Base-by-base conservation (phyloP, 116 monocot species). In the Thalassia testudinum region DNA sequence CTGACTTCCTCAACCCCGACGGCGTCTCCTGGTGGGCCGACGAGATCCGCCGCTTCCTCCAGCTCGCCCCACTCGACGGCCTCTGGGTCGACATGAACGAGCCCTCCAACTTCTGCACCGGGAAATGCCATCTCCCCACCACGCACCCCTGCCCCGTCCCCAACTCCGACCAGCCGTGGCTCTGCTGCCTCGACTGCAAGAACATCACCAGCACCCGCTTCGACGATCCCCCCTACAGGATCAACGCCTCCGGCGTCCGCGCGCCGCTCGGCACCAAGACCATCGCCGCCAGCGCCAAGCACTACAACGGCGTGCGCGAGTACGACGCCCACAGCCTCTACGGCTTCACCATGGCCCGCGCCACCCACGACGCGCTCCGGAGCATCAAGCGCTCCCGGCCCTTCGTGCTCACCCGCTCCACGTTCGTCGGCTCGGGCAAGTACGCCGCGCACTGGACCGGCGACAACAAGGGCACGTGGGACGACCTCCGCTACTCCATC, bases 71-170 rank as follows among this genome's bases (percentile, higher is more conserved):
- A 0, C 79, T 97, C 1, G 79, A 97, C 55, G 95, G 95, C 56
- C 79, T 97, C 5, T 97, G 95, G 95, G 88, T 97, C 13, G 95
- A 97, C 51, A 97, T 97, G 95, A 97, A 97, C 42, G 95, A 97
- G 50, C 74, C 51, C 19, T 97, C 95, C 0, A 97, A 97, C 48
- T 97, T 97, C 34, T 97, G 95, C 56, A 81, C 85, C 0, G 95
- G 95, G 0, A 75, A 88, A 27, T 97, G 95, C 45, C 27, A 68
- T 37, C 43, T 97, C 12, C 95, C 95, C 0, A 82, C 53, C 21
- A 62, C 51, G 0, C 88, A 76, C n/a, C 26, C n/a, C 1, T 97
- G 95, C 61, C 95, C 89, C 0, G 25, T 50, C 13, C 82, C 79
- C 10, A 65, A 56, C 0, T 60, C 69, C 1, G 62, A 57, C 0